Percentiles rank a stretch among this genome's conserved stretches.
Conservation (phyloP, 179 eudicot genomes). For the Amaranthus tricolor region DNA sequence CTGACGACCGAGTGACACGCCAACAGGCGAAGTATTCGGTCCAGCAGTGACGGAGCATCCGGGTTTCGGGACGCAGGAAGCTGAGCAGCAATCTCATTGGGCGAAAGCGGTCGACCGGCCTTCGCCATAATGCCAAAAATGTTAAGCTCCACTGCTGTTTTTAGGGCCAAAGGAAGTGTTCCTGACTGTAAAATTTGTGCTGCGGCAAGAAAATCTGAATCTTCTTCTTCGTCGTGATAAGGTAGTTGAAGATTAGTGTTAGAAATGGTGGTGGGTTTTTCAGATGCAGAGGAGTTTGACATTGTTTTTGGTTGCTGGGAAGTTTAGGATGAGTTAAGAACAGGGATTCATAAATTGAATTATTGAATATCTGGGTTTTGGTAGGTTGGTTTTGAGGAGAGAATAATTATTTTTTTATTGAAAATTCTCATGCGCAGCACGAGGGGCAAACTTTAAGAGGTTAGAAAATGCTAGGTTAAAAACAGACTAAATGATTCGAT, state of each 20-base stretch:
- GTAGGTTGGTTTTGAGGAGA: no score
- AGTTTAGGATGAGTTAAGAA: neutral
- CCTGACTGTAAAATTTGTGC: constrained; percentile 13
- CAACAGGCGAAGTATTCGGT: constrained; percentile 16
- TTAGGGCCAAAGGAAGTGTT: constrained; percentile 16
- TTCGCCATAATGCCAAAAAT: constrained; percentile 17
- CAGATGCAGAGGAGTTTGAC: neutral
- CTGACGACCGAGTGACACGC: constrained; percentile 14
- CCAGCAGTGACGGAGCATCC: constrained; percentile 9
- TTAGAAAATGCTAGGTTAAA: no score
- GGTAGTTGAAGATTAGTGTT: neutral
- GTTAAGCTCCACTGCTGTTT: constrained; percentile 21
- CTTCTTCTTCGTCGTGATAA: neutral
- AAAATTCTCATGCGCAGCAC: no score
- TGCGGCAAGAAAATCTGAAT: constrained; percentile 6
- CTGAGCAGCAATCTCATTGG: constrained; percentile 16
- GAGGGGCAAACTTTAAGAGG: no score
- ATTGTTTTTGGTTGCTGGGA: neutral
- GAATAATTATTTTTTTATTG: no score
- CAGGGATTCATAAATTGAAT: neutral
- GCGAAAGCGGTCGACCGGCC: constrained; percentile 12
- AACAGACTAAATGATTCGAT: no score
- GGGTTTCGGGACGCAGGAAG: constrained; percentile 5
- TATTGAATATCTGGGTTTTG: no score
- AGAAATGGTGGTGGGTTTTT: neutral